phyloP scores from a whole-genome alignment of 179 eudicot species.

The Beta macrorhiza region DNA sequence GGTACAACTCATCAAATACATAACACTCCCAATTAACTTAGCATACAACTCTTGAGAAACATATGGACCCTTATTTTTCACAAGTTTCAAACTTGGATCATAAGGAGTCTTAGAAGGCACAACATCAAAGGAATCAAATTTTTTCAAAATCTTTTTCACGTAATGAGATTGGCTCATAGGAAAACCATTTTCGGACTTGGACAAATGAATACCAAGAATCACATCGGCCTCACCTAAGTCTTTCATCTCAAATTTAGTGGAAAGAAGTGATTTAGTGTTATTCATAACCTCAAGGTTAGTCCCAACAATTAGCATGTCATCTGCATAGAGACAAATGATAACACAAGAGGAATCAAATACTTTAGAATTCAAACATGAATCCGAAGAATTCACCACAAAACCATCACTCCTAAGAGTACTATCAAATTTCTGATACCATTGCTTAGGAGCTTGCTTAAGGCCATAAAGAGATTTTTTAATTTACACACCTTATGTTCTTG shows the following conservation, averaged over 20 bases:
- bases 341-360: neutral
- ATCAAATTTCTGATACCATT: too few species aligned
- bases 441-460: too few species aligned
- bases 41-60: slow-evolving; percentile 7
- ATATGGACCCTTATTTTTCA: neutral
- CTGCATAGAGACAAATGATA: neutral
- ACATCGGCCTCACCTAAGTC: too few species aligned
- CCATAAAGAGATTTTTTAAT: too few species aligned
- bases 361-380: neutral
- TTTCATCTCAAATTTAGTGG: too few species aligned
- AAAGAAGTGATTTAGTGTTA: too few species aligned
- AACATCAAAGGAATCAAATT: neutral
- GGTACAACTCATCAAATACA: slow-evolving; percentile 11
- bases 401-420: too few species aligned
- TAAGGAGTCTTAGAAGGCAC: neutral
- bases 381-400: neutral
- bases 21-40: neutral
- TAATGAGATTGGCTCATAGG: neutral
- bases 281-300: too few species aligned
- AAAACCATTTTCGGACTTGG: neutral
- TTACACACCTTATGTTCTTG: too few species aligned
- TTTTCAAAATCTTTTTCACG: neutral
- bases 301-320: too few species aligned
- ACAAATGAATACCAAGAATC: neutral
- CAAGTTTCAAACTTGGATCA: neutral